Evolutionary conservation across 2,329 filamentous ascomycete genomes (phyloP).

Genomic region (Nakataea oryzae): DNA sequence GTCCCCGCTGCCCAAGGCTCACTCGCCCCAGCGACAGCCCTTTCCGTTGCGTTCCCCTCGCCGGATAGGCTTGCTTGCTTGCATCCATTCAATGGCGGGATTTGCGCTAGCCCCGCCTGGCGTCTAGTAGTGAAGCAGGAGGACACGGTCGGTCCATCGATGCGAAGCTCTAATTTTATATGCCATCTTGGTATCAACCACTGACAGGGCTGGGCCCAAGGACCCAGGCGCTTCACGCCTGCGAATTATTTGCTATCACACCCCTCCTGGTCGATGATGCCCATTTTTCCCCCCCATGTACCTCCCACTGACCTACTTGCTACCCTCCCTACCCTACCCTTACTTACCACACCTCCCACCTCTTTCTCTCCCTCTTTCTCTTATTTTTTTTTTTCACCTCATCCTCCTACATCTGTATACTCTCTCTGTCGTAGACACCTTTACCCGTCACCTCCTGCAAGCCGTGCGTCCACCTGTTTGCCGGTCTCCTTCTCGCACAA

Average conservation of each 20-base stretch:
- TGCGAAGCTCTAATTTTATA: slow-evolving; percentile 35
- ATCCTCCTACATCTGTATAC: slow-evolving; percentile 3
- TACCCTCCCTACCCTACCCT: background rate
- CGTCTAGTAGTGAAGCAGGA: slow-evolving; percentile 27
- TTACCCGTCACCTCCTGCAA: slow-evolving; percentile 4
- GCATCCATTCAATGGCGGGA: background rate
- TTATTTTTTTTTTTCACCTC: slow-evolving; percentile 1
- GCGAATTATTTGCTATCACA: slow-evolving; percentile 27
- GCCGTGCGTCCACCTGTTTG: background rate
- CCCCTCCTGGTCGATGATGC: slow-evolving; percentile 5
- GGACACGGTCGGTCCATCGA: background rate
- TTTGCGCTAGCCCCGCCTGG: background rate
- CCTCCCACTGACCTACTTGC: slow-evolving; percentile 1
- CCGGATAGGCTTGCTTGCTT: background rate
- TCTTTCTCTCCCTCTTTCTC: slow-evolving; percentile 7
- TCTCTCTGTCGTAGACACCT: background rate
- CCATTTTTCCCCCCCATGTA: slow-evolving; percentile 3
- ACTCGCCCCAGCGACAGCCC: background rate
- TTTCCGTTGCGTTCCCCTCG: background rate
- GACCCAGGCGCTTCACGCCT: slow-evolving; percentile 31
- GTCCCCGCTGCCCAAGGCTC: background rate
- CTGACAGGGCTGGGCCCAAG: slow-evolving; percentile 26
- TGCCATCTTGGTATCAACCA: slow-evolving; percentile 26
- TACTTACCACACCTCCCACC: slow-evolving; percentile 1
- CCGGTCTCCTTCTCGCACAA: slow-evolving; percentile 4